phyloP scores from a whole-genome alignment of 129 eudicot genomes.

The Oenanthe sinensis region DNA sequence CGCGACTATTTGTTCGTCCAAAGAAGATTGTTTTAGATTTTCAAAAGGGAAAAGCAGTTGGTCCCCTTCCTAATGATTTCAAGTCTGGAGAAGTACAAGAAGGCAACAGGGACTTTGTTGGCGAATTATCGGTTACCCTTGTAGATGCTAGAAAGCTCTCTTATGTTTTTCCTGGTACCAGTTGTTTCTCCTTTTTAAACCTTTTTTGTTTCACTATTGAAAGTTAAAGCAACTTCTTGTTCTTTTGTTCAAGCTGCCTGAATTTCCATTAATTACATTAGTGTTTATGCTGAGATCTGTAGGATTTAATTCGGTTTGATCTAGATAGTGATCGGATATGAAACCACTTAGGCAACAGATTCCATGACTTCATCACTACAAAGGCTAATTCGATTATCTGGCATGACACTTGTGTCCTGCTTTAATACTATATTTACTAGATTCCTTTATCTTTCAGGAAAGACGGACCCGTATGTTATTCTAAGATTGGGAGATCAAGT shows the following conservation, averaged over 20 bases:
- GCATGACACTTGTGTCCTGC: neutral
- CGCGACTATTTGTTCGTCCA: slow-evolving; percentile 73
- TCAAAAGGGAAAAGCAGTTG: slow-evolving; percentile 83
- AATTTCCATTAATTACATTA: neutral
- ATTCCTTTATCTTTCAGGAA: slow-evolving; percentile 38
- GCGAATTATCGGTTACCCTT: slow-evolving; percentile 94
- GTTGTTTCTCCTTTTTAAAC: neutral
- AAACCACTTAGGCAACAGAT: neutral
- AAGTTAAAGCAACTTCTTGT: neutral
- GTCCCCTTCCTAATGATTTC: slow-evolving; percentile 55
- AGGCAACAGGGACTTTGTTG: slow-evolving; percentile 76
- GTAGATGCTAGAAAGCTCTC: slow-evolving; percentile 90
- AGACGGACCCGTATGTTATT: slow-evolving; percentile 87
- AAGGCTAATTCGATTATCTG: neutral
- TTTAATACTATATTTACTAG: neutral
- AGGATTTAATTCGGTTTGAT: no score
- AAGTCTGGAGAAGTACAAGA: slow-evolving; percentile 78
- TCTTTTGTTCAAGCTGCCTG: neutral
- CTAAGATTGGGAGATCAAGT: slow-evolving; percentile 89
- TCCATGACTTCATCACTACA: neutral
- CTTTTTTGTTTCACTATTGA: neutral
- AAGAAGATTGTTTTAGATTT: slow-evolving; percentile 87
- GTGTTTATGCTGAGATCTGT: neutral
- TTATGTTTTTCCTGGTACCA: slow-evolving; percentile 51
- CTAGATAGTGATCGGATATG: no score